A percentile compares a stretch with the other conserved stretches of the same genome.
phyloP scores from a whole-genome alignment of 345 rosid species.

The Eucalyptus rudis region DNA sequence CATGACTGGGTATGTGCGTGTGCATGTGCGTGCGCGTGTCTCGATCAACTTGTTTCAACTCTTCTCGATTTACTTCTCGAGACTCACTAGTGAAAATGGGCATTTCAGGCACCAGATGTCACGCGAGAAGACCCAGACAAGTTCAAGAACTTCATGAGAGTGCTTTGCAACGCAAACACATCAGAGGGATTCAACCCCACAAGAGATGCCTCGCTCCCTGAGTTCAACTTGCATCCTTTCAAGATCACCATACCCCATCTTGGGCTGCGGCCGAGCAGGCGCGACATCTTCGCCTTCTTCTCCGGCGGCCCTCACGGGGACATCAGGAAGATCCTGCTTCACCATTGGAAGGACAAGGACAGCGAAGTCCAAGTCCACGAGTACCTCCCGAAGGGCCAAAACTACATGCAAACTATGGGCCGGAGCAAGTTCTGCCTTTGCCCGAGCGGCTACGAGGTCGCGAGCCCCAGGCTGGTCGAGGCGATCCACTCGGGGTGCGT shows the following conservation, averaged over 20 bases:
- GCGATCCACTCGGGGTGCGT: conserved; percentile 31
- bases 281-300: conserved; percentile 32
- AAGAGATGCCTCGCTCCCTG: conserved; percentile 34
- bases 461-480: conserved; percentile 38
- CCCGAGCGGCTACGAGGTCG: conserved; percentile 50
- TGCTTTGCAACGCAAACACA: conserved; percentile 37
- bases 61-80: not conserved
- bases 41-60: not conserved
- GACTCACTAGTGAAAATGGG: not conserved
- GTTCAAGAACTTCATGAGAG: conserved; percentile 20
- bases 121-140: conserved; percentile 5
- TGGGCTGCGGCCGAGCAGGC: not conserved
- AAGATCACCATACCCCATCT: conserved; percentile 2
- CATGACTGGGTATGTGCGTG: not conserved
- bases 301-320: conserved; percentile 35
- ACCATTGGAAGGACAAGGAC: conserved; percentile 31
- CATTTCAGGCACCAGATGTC: conserved; percentile 26
- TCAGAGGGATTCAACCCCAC: conserved; percentile 33
- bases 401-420: conserved; percentile 22
- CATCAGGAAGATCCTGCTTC: conserved; percentile 12
- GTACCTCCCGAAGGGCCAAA: conserved; percentile 8
- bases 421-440: conserved; percentile 34
- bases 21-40: not conserved
- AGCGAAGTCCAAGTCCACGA: conserved; percentile 29
- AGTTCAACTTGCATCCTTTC: conserved; percentile 7